Conservation (phyloP, 2,329 filamentous ascomycete species). For the Coniochaeta sp. region DNA sequence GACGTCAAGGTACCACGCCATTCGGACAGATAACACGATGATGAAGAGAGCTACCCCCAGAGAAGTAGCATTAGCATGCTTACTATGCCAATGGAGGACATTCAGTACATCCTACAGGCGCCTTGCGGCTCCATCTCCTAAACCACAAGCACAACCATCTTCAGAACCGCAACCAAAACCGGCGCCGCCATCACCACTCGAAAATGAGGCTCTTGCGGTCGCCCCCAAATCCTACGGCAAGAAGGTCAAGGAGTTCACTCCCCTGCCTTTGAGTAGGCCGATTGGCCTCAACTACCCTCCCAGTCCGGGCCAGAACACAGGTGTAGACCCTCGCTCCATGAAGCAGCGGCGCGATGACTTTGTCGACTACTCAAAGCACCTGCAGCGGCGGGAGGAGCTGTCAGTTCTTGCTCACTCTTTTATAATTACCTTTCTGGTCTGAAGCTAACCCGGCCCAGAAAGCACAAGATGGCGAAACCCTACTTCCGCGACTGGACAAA, state of each 20-base stretch:
- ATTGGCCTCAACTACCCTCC: conserved; percentile 77
- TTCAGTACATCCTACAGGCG: conserved; percentile 36
- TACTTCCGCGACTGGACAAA: conserved; percentile 97
- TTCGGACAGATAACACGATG: conserved; percentile 9
- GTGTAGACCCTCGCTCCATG: conserved; percentile 60
- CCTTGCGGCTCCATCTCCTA: conserved; percentile 10
- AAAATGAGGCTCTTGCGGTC: conserved; percentile 32
- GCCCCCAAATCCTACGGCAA: conserved; percentile 55
- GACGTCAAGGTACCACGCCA: neutral
- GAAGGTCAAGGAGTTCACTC: conserved; percentile 45
- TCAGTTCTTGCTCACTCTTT: conserved; percentile 28
- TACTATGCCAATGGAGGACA: conserved; percentile 43
- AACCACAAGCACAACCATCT: neutral
- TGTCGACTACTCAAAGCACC: conserved; percentile 76
- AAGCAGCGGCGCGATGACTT: conserved; percentile 71
- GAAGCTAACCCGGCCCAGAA: conserved; percentile 36
- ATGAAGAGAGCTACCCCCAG: conserved; percentile 7
- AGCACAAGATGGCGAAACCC: conserved; percentile 69
- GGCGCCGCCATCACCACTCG: conserved; percentile 8
- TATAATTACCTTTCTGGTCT: neutral
- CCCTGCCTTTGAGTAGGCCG: conserved; percentile 58
- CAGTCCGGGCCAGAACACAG: conserved; percentile 70
- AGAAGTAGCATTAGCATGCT: conserved; percentile 33
- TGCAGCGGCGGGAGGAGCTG: conserved; percentile 69
- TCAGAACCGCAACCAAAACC: conserved; percentile 1